These are phyloP conservation scores for Zymoseptoria brevis DNA, from an alignment of 2,329 filamentous ascomycete species.

Conservation along the genomic window DNA sequence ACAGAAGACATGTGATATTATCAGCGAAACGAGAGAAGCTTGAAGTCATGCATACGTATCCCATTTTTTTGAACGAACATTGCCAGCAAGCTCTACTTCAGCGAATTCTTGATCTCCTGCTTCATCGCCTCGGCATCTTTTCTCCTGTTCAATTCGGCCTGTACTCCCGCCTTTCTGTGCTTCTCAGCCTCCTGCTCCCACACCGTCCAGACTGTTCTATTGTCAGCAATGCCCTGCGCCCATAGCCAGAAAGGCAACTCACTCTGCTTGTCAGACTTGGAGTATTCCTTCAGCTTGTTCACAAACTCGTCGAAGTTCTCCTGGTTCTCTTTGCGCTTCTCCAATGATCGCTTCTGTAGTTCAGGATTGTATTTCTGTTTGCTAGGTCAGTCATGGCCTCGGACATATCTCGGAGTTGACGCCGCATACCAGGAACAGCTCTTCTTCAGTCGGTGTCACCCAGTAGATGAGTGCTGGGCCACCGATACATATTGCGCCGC, in stretches of 20 bases:
- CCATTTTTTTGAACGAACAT: background rate
- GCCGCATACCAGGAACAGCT: constrained; percentile 60
- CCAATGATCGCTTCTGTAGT: constrained; percentile 79
- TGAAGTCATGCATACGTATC: background rate
- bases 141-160: constrained; percentile 25
- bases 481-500: constrained; percentile 63
- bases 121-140: constrained; percentile 25
- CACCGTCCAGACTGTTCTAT: constrained; percentile 28
- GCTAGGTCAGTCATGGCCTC: background rate
- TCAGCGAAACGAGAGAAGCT: constrained; percentile 3
- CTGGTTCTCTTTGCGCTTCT: constrained; percentile 64
- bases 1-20: background rate
- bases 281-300: constrained; percentile 72
- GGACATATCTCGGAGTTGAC: background rate
- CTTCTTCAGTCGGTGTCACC: constrained; percentile 77
- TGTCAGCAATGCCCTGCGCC: background rate
- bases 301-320: constrained; percentile 90
- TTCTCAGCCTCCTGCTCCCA: constrained; percentile 28
- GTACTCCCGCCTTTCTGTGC: constrained; percentile 18
- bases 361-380: constrained; percentile 79
- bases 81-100: constrained; percentile 12
- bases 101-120: constrained; percentile 28
- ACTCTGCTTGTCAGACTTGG: constrained; percentile 89
- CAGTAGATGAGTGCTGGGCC: constrained; percentile 78
- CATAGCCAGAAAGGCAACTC: constrained; percentile 30